Base-by-base conservation (phyloP, 371 early-diverging fungal genomes). In the Mycotypha africana region DNA sequence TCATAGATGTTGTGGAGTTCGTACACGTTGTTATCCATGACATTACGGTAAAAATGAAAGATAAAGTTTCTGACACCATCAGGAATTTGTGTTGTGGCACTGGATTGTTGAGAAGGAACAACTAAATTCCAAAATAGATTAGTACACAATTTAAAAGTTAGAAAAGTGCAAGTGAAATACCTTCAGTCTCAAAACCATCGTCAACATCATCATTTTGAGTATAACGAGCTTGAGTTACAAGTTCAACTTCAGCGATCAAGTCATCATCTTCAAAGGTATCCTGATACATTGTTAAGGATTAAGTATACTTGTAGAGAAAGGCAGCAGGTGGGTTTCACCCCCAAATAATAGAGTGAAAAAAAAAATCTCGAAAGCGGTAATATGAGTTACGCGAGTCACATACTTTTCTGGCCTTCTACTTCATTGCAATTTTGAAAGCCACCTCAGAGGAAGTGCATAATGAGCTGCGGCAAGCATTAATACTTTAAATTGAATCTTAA, bases 1-100 rank as follows among this genome's bases (percentile, higher is more conserved):
- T 95, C 97, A 58, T 95, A 96, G 53, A 90, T 82, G 53, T 79
- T 76, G 58, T 89, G 83, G 43, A 94, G 77, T 49, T 95, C 94
- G 59, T 81, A 85, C 21, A 83, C 84, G 42, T 88, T 88, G 70
- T 85, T 85, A 56, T 85, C 85, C 36, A 79, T 54, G 47, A 93
- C 69, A 60, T 85, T 81, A 33, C 85, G 82, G 66, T 90, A 84
- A 57, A 95, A 85, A 60, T 81, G 80, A 42, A 84, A 64, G 41
- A 93, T 76, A 55, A 93, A 93, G 71, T 85, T 85, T 66, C 84
- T 78, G 45, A 95, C 87, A 24, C 76, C 79, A 54, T 89, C 89
- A 35, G 91, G 91, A 53, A 91, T 85, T 60, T 79, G 79, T 33
- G 70, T 68, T 46, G 76, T 60, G 36, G 62, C 59, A 40, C 67